phyloP scores from a whole-genome alignment of 345 rosid species.

The Dipteronia dyeriana region DNA sequence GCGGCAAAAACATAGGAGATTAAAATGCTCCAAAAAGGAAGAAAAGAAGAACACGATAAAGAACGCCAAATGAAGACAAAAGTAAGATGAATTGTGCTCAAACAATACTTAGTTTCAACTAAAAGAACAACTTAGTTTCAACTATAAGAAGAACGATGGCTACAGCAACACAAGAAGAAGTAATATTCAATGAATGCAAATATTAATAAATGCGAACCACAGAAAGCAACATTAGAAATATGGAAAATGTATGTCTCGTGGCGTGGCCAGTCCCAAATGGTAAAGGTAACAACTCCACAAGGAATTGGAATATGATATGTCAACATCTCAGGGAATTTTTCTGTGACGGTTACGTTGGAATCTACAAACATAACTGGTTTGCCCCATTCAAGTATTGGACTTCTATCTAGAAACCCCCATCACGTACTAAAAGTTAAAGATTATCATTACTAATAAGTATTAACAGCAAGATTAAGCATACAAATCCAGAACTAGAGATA shows the following conservation, averaged over 20 bases:
- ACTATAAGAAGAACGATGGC: no score
- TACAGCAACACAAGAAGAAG: no score
- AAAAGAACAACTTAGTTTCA: no score
- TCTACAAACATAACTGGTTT: neutral
- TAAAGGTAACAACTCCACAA: neutral
- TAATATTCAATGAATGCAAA: no score
- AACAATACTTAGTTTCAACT: no score
- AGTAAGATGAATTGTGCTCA: no score
- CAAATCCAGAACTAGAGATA: neutral
- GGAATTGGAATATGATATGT: neutral
- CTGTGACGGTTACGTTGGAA: neutral
- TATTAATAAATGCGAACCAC: no score
- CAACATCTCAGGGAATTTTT: neutral
- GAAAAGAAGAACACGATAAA: neutral
- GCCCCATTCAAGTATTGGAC: neutral
- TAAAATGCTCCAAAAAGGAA: no score
- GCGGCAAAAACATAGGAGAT: neutral
- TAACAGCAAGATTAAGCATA: neutral
- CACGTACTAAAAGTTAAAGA: neutral
- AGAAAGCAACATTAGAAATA: neutral
- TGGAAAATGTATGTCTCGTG: neutral
- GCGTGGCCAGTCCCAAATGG: constrained; percentile 5
- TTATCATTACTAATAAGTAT: neutral
- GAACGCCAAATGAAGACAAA: no score
- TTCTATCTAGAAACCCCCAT: neutral